Base-by-base conservation (phyloP, 768 basidiomycete species). In the Phallus indusiatus region DNA sequence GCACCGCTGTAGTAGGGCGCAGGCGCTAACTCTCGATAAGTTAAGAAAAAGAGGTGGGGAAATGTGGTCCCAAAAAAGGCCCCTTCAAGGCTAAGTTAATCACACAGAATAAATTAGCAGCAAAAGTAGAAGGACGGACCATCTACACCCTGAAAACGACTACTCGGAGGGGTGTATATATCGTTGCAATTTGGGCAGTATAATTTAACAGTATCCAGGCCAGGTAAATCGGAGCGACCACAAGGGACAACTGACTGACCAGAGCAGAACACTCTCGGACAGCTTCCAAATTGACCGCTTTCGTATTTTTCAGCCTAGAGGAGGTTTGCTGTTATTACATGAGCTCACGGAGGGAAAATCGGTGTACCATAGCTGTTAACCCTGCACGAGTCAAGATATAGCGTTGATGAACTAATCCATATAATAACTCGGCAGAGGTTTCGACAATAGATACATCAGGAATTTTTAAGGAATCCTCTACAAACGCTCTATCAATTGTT, bases 41-140 rank as follows among this genome's bases (percentile, higher is more conserved):
- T 94, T 69, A 98, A 94, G 80, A 98, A 98, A 75, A 98, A 95
- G 22, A 99, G 79, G 67, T 97, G 94, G 1, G 94, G 79, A 71
- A 99, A 99, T n/a, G 95, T 97, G 0, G 95, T 98, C 20, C 96
- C 96, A 75, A 99, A 99, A 76, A 97, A 99, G 11, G 96, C 96
- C 62, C 95, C 94, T 97, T 60, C 36, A 33, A 53, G 46, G 10
- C 22, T 21, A 37, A 22, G 50, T 22, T 57, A 18, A 42, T 47
- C 24, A 16, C 46, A 4, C 62, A 36, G 61, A 59, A 66, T 63
- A 42, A 62, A 36, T 54, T 21, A 53, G 46, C 55, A 49, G 36
- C 24, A 24, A 49, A 61, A 62, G 34, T 17, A 22, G 28, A 11
- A 53, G 33, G 47, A 73, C 84, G 66, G 67, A 90, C 94, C 96